These are phyloP conservation scores for Forsythia suspensa DNA, from an alignment of 257 asterid genomes.

Conservation along the genomic window DNA sequence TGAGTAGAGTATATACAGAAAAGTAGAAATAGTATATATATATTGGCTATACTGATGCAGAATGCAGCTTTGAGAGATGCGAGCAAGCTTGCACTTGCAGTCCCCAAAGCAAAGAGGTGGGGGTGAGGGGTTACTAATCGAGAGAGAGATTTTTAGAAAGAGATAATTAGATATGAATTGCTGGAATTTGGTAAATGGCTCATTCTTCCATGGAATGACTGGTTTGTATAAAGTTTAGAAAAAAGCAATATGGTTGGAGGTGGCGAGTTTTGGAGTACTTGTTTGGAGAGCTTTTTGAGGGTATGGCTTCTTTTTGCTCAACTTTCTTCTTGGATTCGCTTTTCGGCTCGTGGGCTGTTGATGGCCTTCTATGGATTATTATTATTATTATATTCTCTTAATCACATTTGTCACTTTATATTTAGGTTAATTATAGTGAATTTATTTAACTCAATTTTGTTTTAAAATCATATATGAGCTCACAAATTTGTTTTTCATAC, in stretches of 20 bases:
- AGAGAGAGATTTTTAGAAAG: not conserved
- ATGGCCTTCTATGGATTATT: slow-evolving; percentile 22
- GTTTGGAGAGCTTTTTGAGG: slow-evolving; percentile 27
- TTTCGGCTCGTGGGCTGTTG: slow-evolving; percentile 46
- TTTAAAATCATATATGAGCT: no score
- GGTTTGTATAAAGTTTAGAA: slow-evolving; percentile 26
- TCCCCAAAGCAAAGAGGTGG: slow-evolving; percentile 47
- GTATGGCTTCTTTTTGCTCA: slow-evolving; percentile 10
- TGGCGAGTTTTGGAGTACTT: slow-evolving; percentile 16
- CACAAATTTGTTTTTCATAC: no score
- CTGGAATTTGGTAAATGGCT: slow-evolving; percentile 15
- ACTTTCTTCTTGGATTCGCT: slow-evolving; percentile 42
- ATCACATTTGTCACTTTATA: not conserved
- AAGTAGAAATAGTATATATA: slow-evolving; percentile 24
- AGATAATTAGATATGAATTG: not conserved
- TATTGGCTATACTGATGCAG: slow-evolving; percentile 25
- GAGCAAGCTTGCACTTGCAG: slow-evolving; percentile 52
- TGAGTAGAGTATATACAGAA: slow-evolving; percentile 8
- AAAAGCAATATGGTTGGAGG: slow-evolving; percentile 41
- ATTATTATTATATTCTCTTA: not conserved
- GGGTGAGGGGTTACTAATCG: slow-evolving; percentile 4
- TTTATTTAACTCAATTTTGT: no score
- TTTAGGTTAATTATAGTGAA: no score
- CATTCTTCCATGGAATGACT: not conserved
- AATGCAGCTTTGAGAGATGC: slow-evolving; percentile 64